Evolutionary conservation across 257 asterid genomes (phyloP), one percentile per base, ranked within the genome.

Genomic region (Nicotiana undulata): DNA sequence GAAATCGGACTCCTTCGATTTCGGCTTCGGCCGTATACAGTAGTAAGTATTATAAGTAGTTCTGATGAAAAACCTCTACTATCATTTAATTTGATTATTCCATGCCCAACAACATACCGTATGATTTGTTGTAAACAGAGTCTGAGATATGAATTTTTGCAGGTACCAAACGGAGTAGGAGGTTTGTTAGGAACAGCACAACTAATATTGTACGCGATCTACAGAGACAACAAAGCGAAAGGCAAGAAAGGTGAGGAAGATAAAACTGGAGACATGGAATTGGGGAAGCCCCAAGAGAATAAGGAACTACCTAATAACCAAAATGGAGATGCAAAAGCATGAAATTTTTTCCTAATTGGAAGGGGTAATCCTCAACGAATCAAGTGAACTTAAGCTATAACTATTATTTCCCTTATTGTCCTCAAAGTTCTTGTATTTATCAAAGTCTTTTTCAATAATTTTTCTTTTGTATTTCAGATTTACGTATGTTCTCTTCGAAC

Each of bases 131-230:
- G 2, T 16, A 52, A 15, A 52, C 17, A 15, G 52, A 9, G 52
- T 0, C 0, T 13, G 16, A 3, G 9, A n/a, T n/a, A n/a, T 90
- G 63, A 52, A 6, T 3, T 44, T 4, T 75, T 86, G 85, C 90
- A 93, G 98, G 83, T 93, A 72, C 93, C 95, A 0, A 93, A 93
- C 80, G 97, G 96, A 9, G 90, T 94, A 46, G 98, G 98, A 78
- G 75, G 92, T 75, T 83, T 85, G 0, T 51, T 94, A 81, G 98
- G 98, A 83, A 77, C 92, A 75, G 49, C 90, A 82, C 98, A 94
- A 82, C 85, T 94, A 80, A 82, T 86, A 1, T 61, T 94, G 76
- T 90, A 93, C 51, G 89, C 86, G 0, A 89, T 93, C 76, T 91
- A 94, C 75, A 88, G 90, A 9, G 83, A 77, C 8, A 86, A 82